Base-by-base conservation (phyloP, 2,329 filamentous ascomycete species). In the Aspergillus spinulosporus region DNA sequence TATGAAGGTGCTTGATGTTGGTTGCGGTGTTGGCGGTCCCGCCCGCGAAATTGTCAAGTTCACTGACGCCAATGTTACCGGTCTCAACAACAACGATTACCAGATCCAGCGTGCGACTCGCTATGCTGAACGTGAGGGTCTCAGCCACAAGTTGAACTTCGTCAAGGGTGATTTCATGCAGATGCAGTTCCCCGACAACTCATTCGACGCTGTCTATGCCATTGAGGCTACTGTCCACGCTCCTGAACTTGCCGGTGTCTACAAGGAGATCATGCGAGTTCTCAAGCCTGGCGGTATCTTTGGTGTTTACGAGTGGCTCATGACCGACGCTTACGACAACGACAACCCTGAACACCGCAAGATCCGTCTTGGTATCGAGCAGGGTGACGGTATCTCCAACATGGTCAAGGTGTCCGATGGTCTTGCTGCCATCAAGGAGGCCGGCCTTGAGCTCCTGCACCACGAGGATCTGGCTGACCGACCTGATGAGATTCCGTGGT, bases 111-210 rank as follows among this genome's bases (percentile, higher is more conserved):
- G 94, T 63, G 93, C 92, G 12, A 92, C 86, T 11, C 81, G 83
- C 52, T 96, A 97, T 72, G 91, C 92, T 2, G 77, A 83, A 59
- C 90, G 91, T 76, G 90, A 96, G 77, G 87, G 88, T 50, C 80
- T 97, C 50, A 82, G 87, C 1, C 76, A 90, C 69, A 91, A 96
- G 78, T 79, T 96, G 64, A 82, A 82, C 61, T 97, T 91, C 68
- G 88, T 91, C 71, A 97, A 97, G 84, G 93, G 92, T 52, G 93
- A 97, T 71, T 97, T 99, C 74, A 97, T 97, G 93, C 91, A 96
- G 86, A 96, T 97, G 90, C 87, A 87, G 21, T 97, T 97, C 80
- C 87, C 89, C 46, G 89, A 94, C 70, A 90, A 95, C 81, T 85
- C 81, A 14, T 97, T 97, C 75, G 94, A 97, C 67, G 92, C 91